Percentiles rank a stretch among this genome's conserved stretches.
These are phyloP conservation scores for Cordyceps cicadae DNA, from an alignment of 2,329 filamentous ascomycete genomes.

Conservation along the genomic window DNA sequence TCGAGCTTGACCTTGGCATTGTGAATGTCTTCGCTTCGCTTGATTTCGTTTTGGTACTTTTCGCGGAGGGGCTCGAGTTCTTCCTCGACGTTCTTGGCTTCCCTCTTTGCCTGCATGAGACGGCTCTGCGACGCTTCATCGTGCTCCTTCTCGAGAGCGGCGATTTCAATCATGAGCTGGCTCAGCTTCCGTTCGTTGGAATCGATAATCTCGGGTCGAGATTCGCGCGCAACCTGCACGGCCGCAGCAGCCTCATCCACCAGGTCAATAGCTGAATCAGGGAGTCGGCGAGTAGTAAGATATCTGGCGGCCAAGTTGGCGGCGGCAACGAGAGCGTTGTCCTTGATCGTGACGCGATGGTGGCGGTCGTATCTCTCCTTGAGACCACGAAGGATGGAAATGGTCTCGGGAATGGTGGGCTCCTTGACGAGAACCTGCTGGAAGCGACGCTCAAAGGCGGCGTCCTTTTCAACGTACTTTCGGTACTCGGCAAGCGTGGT, in stretches of 20 bases:
- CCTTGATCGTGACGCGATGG: conserved; percentile 93
- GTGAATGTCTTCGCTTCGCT: conserved; percentile 84
- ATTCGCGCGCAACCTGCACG: conserved; percentile 92
- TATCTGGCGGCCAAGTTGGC: conserved; percentile 91
- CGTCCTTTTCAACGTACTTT: conserved; percentile 98
- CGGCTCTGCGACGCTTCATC: conserved; percentile 85
- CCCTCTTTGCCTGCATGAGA: conserved; percentile 73
- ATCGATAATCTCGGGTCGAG: conserved; percentile 91
- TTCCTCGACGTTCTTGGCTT: conserved; percentile 90
- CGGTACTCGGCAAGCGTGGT: conserved; percentile 93
- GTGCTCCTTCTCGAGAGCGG: conserved; percentile 86
- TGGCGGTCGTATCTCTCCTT: conserved; percentile 98
- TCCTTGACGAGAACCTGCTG: conserved; percentile 98
- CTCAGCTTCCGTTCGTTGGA: conserved; percentile 83
- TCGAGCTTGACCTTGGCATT: conserved; percentile 94
- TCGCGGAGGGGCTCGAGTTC: conserved; percentile 85
- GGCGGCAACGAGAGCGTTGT: conserved; percentile 83
- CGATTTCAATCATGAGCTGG: conserved; percentile 95
- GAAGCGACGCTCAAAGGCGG: conserved; percentile 95
- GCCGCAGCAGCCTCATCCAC: conserved; percentile 95
- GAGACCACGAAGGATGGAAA: conserved; percentile 95
- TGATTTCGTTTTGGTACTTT: conserved; percentile 91
- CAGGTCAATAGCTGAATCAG: conserved; percentile 92
- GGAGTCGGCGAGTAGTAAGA: conserved; percentile 79
- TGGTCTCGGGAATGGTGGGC: conserved; percentile 76